Evolutionary conservation across 345 rosid genomes (phyloP), one percentile per base, ranked within the genome.

Genomic region (Salix dunnii): DNA sequence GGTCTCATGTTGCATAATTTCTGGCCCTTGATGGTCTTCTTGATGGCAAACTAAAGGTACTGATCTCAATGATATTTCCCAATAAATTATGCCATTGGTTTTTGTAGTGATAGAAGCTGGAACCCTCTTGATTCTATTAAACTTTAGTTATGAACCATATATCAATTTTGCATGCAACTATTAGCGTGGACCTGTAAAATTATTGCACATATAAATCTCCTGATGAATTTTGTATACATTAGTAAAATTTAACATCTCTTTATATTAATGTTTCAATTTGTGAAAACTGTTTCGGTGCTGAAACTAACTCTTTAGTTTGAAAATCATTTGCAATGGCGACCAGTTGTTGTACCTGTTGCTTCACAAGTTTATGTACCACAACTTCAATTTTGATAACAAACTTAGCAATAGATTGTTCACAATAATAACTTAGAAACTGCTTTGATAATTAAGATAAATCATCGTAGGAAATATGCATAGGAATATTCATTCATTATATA

Each of bases 1-100:
- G 99, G 67, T 96, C 98, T 63, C 99, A 93, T 23, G 98, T 96
- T 2, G 98, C 90, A 23, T 98, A 96, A 81, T 96, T 96, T 84
- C 87, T 96, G 27, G 96, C 99, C 23, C 94, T 93, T 2, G 87
- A 92, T 72, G 98, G 97, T 70, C 94, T 91, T 75, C 97, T 96
- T 2, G 98, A 93, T 51, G 98, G 99, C 74, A 86, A 88, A 27
- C 86, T 91, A n/a, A 93, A 91, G 99, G 99, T 92, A 84, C 12
- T 20, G 4, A 67, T 78, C 58, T 43, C 18, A 71, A 60, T 33
- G 30, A 67, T 7, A 25, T 75, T 25, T 33, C 40, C n/a, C 14
- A 28, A 14, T 1, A 35, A 27, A 16, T 72, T 16, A 6, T 20
- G 38, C 68, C 35, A 16, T 28, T 16, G 35, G 72, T 68, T 27